phyloP scores from a whole-genome alignment of 345 rosid genomes.

The Euphorbia lathyris region DNA sequence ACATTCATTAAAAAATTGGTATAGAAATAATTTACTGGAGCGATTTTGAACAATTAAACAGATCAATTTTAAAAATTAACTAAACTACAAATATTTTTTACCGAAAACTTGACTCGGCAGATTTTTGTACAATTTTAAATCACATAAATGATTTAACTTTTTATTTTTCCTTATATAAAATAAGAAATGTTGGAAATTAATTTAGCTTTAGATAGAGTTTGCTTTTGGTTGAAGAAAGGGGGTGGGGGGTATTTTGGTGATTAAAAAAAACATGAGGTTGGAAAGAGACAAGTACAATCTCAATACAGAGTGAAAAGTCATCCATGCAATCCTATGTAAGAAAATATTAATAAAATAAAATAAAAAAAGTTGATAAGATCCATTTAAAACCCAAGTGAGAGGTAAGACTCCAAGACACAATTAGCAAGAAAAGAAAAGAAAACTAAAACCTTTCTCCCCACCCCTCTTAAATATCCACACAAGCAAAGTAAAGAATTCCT shows the following conservation, averaged over 20 bases:
- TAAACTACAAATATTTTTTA: too few relatives aligned
- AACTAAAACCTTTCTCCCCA: neutral
- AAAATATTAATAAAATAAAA: neutral
- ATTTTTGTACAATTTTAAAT: too few relatives aligned
- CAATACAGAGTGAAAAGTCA: slow-evolving; percentile 4
- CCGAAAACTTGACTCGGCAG: too few relatives aligned
- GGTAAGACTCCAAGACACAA: slow-evolving; percentile 33
- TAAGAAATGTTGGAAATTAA: neutral
- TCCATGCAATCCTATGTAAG: neutral
- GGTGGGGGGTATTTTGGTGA: slow-evolving; percentile 31
- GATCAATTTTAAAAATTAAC: too few relatives aligned
- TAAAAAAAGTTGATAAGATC: slow-evolving; percentile 6
- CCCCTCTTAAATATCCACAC: slow-evolving; percentile 22
- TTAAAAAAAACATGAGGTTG: slow-evolving; percentile 11
- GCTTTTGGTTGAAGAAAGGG: slow-evolving; percentile 65
- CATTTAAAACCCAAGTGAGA: slow-evolving; percentile 24
- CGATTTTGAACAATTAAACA: too few relatives aligned
- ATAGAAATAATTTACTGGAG: too few relatives aligned
- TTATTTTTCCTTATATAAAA: too few relatives aligned
- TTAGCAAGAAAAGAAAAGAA: too few relatives aligned
- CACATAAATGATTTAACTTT: too few relatives aligned
- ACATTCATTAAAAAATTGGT: too few relatives aligned
- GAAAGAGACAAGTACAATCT: slow-evolving; percentile 23
- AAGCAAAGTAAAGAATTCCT: slow-evolving; percentile 56
- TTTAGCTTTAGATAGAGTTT: slow-evolving; percentile 29